Base-by-base conservation (phyloP, 2,329 filamentous ascomycete species). In the Fusarium pseudograminearum region DNA sequence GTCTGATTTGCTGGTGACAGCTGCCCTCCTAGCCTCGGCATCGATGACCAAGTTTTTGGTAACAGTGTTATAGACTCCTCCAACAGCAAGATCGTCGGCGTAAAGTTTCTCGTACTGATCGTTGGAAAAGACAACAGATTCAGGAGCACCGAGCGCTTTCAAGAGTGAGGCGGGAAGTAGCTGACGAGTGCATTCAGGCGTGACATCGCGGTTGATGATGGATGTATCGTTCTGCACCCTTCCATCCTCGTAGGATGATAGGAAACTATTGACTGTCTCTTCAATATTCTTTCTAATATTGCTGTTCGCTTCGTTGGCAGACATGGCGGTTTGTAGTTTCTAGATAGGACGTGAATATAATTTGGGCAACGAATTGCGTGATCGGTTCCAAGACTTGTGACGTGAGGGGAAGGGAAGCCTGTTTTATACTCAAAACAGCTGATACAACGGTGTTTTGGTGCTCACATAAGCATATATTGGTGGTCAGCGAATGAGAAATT, bases 151-250 rank as follows among this genome's bases (percentile, higher is more conserved):
- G 16, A 64, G 59, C 14, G 38, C 16, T 7, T 64, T 64, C 16
- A 59, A 64, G 11, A 64, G 36, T 1, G 61, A 64, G 7, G 6
- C 26, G 3, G 67, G 67, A 15, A 70, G 54, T 6, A 70, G 24
- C 12, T 70, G 58, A 5, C 67, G 62, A 34, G 53, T 70, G 31
- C 67, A 70, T 10, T 54, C 41, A 20, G 47, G 15, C n/a, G 67
- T 50, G 9, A 67, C 57, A 14, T 50, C 47, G 20, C 67, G 67
- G 10, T 70, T 70, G 20, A 70, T 64, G 26, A 70, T 16, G 2
- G 57, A 22, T 0, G 58, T 7, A 1, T 70, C 40, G 5, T 60
- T 60, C 16, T 62, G 46, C 18, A 24, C 28, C 5, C 41, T 69
- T 10, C 62, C 62, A 9, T 70, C 67, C 15, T 67, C 61, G 16